Base-by-base conservation (phyloP, 345 rosid genomes). In the Salix koriyanagi region DNA sequence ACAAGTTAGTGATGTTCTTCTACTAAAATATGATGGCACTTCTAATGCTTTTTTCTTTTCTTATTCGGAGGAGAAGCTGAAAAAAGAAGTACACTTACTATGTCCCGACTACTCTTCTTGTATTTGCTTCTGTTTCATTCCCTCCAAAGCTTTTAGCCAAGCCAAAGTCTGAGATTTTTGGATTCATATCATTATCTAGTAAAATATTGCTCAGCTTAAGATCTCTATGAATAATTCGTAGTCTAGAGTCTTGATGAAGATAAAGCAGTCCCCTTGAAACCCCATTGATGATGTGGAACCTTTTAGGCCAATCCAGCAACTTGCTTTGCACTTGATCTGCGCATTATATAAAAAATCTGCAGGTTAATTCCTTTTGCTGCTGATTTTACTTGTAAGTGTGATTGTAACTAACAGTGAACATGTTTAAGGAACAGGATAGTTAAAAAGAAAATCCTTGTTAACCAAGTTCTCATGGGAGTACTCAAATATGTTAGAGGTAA, bases 181-280 rank as follows among this genome's bases (percentile, higher is more conserved):
- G 76, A 23, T 72, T 78, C 76, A 72, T 72, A 2, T 67, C 76
- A 16, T 66, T 66, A 37, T 78, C 76, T n/a, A 72, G 37, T 37
- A 78, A 66, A 15, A 78, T n/a, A 26, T 56, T 78, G 42, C 81
- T 78, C 1, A 65, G 39, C 66, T 78, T 78, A 54, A 78, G 58
- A 39, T 78, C 82, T 74, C 82, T 71, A 12, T 82, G 77, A 28
- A 79, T 68, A 5, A 82, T 79, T 44, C 69, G 48, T 23, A 75
- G 54, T 76, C 77, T 75, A 1, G 82, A 82, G 48, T 82, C 85
- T 75, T 82, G 85, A 72, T 82, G 85, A 52, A 82, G 82, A 68
- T 79, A 79, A 6, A 82, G 77, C 48, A 82, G 79, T 19, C 77
- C 85, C 32, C 82, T 66, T 4, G 79, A 65, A 12, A 61, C 79